Base-by-base conservation (phyloP, 257 asterid genomes). In the Fraxinus pennsylvanica region DNA sequence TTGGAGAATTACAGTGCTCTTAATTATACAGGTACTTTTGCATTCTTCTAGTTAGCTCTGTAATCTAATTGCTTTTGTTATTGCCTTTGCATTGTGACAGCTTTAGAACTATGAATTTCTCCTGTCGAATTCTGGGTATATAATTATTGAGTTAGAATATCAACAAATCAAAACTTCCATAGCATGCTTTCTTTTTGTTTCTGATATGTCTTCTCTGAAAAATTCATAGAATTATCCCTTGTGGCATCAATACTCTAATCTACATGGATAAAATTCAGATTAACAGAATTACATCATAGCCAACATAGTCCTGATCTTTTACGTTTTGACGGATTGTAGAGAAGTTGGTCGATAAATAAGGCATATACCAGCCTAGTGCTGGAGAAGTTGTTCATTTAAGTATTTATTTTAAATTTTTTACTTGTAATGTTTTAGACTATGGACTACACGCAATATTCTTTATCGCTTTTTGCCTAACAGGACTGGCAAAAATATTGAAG, bases 1-100 rank as follows among this genome's bases (percentile, higher is more conserved):
- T 81, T 94, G 87, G 98, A 94, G 90, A 94, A 94, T 80, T 94
- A 92, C 68, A 94, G 98, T 71, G 92, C 97, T 78, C 97, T 94
- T 73, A 94, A 94, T 86, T 94, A 92, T 80, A 94, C 97, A 63
- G 98, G 98, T 94, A 4, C 25, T 17, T 71, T 57, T 2, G 12
- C 47, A 30, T 66, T 69, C 63, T 63, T 59, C 29, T 71, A 1
- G 30, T 6, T 22, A 35, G 12, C 32, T 19, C 22, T 21, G 5
- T 7, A 3, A 22, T 54, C 32, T 15, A 47, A 67, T 54, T n/a
- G 4, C 27, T 63, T 65, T 22, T 75, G 41, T n/a, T 35, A 36
- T 61, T 57, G 29, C 35, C 69, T 27, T 63, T 12, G 36, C 17
- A 10, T 25, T 63, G 12, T 3, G 35, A 10, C 4, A 10, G 15